Conservation (phyloP, 2,329 filamentous ascomycete genomes). For the Sclerotiophoma versabilis region DNA sequence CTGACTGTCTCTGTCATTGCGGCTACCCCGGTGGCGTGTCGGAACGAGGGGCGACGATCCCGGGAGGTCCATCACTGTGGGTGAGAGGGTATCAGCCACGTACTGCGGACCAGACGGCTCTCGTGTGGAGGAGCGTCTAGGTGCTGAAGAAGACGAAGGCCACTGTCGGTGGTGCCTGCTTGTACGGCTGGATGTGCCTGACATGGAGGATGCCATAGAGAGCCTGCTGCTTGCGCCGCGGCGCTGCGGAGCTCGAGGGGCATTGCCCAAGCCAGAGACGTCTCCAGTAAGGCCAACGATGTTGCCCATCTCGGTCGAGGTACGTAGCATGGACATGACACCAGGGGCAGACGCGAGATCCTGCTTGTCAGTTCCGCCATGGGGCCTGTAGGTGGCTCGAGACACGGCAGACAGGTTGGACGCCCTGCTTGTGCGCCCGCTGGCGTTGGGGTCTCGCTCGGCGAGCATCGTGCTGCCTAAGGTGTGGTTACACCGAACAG, state of each 20-base stretch:
- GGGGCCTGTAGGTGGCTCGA: slow-evolving; percentile 40
- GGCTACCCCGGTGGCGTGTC: slow-evolving; percentile 10
- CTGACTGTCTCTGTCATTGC: slow-evolving; percentile 43
- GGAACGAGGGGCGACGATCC: slow-evolving; percentile 41
- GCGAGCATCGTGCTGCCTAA: slow-evolving; percentile 51
- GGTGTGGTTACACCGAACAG: neutral
- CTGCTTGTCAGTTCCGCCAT: slow-evolving; percentile 34
- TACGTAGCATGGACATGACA: slow-evolving; percentile 59
- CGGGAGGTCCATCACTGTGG: slow-evolving; percentile 40
- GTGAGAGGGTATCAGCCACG: slow-evolving; percentile 47
- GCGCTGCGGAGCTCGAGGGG: slow-evolving; percentile 46
- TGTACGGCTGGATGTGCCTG: slow-evolving; percentile 51
- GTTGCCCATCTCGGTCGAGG: slow-evolving; percentile 57
- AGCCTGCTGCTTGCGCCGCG: slow-evolving; percentile 44
- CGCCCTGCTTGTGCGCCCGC: slow-evolving; percentile 56
- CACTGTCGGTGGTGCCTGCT: slow-evolving; percentile 45
- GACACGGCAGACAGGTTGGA: slow-evolving; percentile 54
- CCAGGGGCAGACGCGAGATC: slow-evolving; percentile 48
- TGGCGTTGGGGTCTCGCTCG: slow-evolving; percentile 54
- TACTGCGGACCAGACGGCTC: slow-evolving; percentile 54
- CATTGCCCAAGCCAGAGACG: slow-evolving; percentile 47
- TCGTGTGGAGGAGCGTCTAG: slow-evolving; percentile 51
- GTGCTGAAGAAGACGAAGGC: slow-evolving; percentile 50
- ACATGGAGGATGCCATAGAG: slow-evolving; percentile 52
- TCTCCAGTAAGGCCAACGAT: slow-evolving; percentile 50